A percentile compares a stretch with the other conserved stretches of the same genome.
These are phyloP conservation scores for Globisporangium mamillatum DNA, from an alignment of 352 stramenopile species.

Conservation along the genomic window DNA sequence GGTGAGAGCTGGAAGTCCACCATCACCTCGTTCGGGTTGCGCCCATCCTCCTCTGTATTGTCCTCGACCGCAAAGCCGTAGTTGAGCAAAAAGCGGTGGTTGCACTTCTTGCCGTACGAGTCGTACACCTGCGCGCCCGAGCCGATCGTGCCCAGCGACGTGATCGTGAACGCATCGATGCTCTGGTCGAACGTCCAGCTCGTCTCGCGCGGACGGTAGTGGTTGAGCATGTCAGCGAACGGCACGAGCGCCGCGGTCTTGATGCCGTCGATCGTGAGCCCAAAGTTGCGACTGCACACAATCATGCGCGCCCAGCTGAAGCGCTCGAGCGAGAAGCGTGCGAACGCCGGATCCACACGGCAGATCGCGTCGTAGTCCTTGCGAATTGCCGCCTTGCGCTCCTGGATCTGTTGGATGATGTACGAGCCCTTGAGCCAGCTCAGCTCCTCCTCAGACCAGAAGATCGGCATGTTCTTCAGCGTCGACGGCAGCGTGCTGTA, in stretches of 20 bases:
- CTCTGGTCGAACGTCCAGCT: slow-evolving; percentile 90
- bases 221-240: slow-evolving; percentile 99
- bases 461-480: slow-evolving; percentile 98
- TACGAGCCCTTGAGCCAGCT: slow-evolving; percentile 90
- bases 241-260: slow-evolving; percentile 97
- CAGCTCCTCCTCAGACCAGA: slow-evolving; percentile 96
- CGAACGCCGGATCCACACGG: slow-evolving; percentile 87
- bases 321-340: slow-evolving; percentile 92
- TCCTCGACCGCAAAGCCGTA: slow-evolving; percentile 99
- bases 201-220: slow-evolving; percentile 98
- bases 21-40: slow-evolving; percentile 98
- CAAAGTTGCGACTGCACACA: slow-evolving; percentile 99
- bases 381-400: slow-evolving; percentile 94
- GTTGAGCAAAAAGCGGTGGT: slow-evolving; percentile 99
- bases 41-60: slow-evolving; percentile 97
- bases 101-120: slow-evolving; percentile 99
- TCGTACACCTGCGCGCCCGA: slow-evolving; percentile 96
- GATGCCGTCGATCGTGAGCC: slow-evolving; percentile 95
- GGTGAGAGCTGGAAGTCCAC: slow-evolving; percentile 75
- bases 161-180: slow-evolving; percentile 88
- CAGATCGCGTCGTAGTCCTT: slow-evolving; percentile 98
- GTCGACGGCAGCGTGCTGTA: slow-evolving; percentile 97
- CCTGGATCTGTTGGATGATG: slow-evolving; percentile 93
- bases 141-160: slow-evolving; percentile 76
- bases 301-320: slow-evolving; percentile 99